Evolutionary conservation across 208 protist genomes (phyloP).

Genomic region (Wallacemonas sp.): DNA sequence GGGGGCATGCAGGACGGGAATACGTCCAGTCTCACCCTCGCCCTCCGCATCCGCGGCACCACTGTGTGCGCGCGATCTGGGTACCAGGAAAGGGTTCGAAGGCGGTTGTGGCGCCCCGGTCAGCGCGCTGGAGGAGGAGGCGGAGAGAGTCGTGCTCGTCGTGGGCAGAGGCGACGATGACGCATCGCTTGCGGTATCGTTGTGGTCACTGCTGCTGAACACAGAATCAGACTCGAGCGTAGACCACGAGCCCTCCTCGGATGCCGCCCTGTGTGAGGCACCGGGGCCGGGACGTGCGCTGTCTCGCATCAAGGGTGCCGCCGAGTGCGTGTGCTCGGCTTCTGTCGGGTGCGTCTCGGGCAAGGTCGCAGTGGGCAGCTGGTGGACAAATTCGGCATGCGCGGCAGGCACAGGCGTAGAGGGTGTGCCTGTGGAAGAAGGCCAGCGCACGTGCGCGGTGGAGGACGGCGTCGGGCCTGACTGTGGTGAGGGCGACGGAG

Average conservation of each 20-base stretch:
- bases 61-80: neutral
- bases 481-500: neutral
- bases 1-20: neutral
- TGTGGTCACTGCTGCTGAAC: neutral
- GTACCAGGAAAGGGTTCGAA: conserved; percentile 2
- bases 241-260: neutral
- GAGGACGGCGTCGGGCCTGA: neutral
- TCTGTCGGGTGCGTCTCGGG: too few species aligned
- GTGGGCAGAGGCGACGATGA: too few species aligned
- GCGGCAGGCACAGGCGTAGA: neutral
- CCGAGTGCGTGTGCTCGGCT: too few species aligned
- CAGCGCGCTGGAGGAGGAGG: too few species aligned
- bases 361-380: too few species aligned
- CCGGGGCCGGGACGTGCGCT: neutral
- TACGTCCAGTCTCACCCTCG: neutral
- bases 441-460: neutral
- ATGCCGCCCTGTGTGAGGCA: too few species aligned
- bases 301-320: too few species aligned
- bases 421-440: neutral
- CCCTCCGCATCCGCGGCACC: neutral
- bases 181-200: too few species aligned
- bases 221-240: neutral
- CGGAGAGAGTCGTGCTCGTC: too few species aligned
- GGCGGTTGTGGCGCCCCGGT: too few species aligned
- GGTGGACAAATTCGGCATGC: too few species aligned